phyloP scores from a whole-genome alignment of 2,329 filamentous ascomycete genomes.

The Fusarium citri region DNA sequence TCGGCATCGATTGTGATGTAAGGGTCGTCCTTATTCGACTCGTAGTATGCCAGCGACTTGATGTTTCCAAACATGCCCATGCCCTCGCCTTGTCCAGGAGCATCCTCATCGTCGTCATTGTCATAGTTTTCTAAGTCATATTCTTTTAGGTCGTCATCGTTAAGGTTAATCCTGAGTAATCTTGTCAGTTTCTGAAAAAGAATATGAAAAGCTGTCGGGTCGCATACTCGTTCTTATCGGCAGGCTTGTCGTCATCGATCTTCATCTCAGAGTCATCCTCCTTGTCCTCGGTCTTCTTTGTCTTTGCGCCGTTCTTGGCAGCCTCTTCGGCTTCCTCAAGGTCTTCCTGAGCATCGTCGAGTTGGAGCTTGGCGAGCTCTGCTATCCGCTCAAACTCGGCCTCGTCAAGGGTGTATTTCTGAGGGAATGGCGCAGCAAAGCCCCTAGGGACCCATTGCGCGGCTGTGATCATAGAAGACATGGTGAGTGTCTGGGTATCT shows the following conservation, averaged over 20 bases:
- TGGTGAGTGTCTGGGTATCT: slow-evolving; percentile 52
- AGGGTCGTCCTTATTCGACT: slow-evolving; percentile 93
- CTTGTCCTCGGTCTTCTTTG: slow-evolving; percentile 46
- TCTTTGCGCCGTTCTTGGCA: slow-evolving; percentile 45
- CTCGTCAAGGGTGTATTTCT: slow-evolving; percentile 81
- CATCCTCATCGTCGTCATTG: slow-evolving; percentile 73
- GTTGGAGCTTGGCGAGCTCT: slow-evolving; percentile 78
- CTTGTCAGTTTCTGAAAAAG: slow-evolving; percentile 21
- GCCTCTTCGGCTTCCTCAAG: slow-evolving; percentile 75
- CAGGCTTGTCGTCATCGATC: slow-evolving; percentile 45
- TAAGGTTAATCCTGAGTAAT: slow-evolving; percentile 56
- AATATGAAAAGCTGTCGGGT: background rate
- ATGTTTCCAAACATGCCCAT: slow-evolving; percentile 96
- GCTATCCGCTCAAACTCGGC: slow-evolving; percentile 81
- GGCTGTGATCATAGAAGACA: slow-evolving; percentile 79
- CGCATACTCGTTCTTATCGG: slow-evolving; percentile 54
- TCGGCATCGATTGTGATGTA: slow-evolving; percentile 91
- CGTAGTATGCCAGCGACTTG: slow-evolving; percentile 92
- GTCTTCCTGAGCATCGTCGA: slow-evolving; percentile 92
- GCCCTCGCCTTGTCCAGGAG: slow-evolving; percentile 68
- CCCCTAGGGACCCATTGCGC: slow-evolving; percentile 82
- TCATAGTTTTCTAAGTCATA: slow-evolving; percentile 98
- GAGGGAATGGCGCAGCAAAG: slow-evolving; percentile 79
- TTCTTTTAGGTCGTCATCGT: slow-evolving; percentile 92
- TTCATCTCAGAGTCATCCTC: slow-evolving; percentile 53